Evolutionary conservation across 345 rosid genomes (phyloP).

Genomic region (Laguncularia racemosa): DNA sequence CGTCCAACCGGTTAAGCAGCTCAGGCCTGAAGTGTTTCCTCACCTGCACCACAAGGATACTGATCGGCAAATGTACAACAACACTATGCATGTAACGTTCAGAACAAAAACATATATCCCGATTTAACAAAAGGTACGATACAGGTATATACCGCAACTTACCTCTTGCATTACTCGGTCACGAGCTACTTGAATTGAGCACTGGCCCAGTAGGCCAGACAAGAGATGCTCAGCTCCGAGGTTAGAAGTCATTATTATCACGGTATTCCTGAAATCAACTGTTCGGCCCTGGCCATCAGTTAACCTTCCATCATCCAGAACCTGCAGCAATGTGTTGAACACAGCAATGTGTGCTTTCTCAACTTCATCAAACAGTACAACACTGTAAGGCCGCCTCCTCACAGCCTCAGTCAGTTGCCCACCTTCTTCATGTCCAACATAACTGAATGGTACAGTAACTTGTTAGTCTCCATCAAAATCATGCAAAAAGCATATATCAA

Average conservation of each 20-base stretch:
- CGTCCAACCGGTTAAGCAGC: constrained; percentile 78
- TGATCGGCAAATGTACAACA: background rate
- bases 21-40: constrained; percentile 83
- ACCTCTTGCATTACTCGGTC: constrained; percentile 83
- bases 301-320: constrained; percentile 79
- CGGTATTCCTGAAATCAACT: constrained; percentile 70
- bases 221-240: constrained; percentile 87
- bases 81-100: background rate
- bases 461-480: background rate
- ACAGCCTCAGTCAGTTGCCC: constrained; percentile 93
- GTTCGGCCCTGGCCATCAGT: constrained; percentile 96
- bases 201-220: constrained; percentile 61
- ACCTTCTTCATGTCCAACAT: constrained; percentile 95
- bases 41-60: constrained; percentile 24
- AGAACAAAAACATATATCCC: background rate
- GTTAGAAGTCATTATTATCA: constrained; percentile 91
- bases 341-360: constrained; percentile 92
- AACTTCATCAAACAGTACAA: constrained; percentile 79
- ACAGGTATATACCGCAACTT: background rate
- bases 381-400: constrained; percentile 82
- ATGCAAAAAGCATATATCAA: background rate
- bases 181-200: constrained; percentile 72
- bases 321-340: constrained; percentile 88
- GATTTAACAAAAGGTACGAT: background rate
- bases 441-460: constrained; percentile 22